These are phyloP conservation scores for Taxawa tesnikishii DNA, from an alignment of 2,329 filamentous ascomycete species.

Conservation along the genomic window DNA sequence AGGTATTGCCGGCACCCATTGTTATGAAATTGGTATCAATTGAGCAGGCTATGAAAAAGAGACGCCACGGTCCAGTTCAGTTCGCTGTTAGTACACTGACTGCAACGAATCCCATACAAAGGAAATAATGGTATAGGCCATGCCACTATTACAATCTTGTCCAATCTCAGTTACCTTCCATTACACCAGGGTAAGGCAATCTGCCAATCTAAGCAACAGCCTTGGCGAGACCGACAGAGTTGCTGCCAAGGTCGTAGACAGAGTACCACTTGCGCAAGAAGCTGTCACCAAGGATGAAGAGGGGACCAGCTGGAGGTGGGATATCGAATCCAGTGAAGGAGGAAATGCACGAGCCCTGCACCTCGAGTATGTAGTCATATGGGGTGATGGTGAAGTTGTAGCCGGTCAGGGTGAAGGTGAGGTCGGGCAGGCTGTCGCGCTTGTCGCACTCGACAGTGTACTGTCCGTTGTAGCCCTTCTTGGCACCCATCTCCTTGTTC, in stretches of 20 bases:
- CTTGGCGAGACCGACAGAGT: constrained; percentile 78
- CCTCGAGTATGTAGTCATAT: constrained; percentile 90
- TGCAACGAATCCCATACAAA: no score
- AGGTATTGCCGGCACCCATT: no score
- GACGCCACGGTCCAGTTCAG: no score
- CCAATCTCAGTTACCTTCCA: no score
- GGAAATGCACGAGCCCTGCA: constrained; percentile 91
- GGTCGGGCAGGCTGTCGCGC: constrained; percentile 72
- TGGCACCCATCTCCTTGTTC: constrained; percentile 95
- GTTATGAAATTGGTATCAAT: no score
- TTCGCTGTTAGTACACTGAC: no score
- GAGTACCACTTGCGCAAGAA: constrained; percentile 82
- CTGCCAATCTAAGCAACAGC: no score
- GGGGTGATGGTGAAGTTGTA: constrained; percentile 85
- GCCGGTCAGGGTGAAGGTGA: constrained; percentile 81
- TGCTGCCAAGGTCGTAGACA: constrained; percentile 86
- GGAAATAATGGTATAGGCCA: no score
- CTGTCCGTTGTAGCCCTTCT: constrained; percentile 95
- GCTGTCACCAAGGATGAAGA: constrained; percentile 87
- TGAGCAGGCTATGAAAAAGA: no score
- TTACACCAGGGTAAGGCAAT: no score
- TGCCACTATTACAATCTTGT: no score
- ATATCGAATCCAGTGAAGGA: constrained; percentile 91
- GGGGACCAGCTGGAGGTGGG: constrained; percentile 73
- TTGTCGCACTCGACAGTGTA: constrained; percentile 86